phyloP scores from a whole-genome alignment of 768 basidiomycete species.

The Trametes sanguinea region DNA sequence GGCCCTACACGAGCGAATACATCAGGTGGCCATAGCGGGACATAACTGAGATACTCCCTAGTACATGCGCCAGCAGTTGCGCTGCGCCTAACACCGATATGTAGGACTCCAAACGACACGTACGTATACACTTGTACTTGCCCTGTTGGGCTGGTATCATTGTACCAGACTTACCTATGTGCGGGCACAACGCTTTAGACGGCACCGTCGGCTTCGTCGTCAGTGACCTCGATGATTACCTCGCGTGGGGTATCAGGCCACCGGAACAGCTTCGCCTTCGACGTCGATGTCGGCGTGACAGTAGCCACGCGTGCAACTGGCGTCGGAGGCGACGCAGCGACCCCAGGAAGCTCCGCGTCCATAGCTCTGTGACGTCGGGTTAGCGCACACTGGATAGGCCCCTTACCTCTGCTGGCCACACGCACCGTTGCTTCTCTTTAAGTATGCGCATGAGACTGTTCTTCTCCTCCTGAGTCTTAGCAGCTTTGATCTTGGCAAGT shows the following conservation, averaged over 20 bases:
- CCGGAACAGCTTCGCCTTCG: slow-evolving; percentile 14
- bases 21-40: slow-evolving; percentile 1
- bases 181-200: not conserved
- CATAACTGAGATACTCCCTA: slow-evolving; percentile 12
- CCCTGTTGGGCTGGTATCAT: too few species aligned
- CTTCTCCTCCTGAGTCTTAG: slow-evolving; percentile 54
- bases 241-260: slow-evolving; percentile 51
- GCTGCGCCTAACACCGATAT: not conserved
- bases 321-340: not conserved
- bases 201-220: slow-evolving; percentile 45
- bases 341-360: slow-evolving; percentile 35
- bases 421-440: slow-evolving; percentile 55
- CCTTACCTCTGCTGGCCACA: not conserved
- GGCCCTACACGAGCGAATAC: slow-evolving; percentile 14
- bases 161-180: too few species aligned
- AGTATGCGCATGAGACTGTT: slow-evolving; percentile 46
- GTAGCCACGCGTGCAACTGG: not conserved
- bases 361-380: slow-evolving; percentile 33
- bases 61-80: not conserved
- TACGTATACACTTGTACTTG: too few species aligned
- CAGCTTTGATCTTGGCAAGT: slow-evolving; percentile 47
- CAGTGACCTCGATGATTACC: slow-evolving; percentile 51
- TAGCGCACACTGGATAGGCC: too few species aligned
- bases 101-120: not conserved
- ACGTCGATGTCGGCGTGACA: not conserved